Evolutionary conservation across 129 eudicot species (phyloP).

Genomic region (Erigeron canadensis): DNA sequence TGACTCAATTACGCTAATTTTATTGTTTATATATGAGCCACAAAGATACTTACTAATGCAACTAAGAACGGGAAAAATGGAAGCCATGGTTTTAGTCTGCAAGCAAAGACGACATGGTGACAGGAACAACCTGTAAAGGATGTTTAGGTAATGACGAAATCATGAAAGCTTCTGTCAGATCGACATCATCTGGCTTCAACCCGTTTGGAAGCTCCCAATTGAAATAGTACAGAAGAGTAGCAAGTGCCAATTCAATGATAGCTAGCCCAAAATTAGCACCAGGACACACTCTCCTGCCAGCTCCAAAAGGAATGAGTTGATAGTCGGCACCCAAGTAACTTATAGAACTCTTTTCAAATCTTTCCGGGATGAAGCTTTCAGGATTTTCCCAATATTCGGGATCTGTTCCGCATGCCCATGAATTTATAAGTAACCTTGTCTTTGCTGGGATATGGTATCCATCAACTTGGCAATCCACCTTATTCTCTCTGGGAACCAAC

Average conservation of each 20-base stretch:
- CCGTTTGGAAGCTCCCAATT: neutral
- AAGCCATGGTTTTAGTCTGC: no score
- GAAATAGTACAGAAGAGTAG: neutral
- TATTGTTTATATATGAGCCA: no score
- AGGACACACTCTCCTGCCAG: neutral
- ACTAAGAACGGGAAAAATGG: no score
- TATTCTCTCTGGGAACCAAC: neutral
- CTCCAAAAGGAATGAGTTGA: neutral
- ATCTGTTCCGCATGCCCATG: neutral
- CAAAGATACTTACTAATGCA: no score
- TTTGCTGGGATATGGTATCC: neutral
- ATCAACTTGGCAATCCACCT: neutral
- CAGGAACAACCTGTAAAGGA: no score
- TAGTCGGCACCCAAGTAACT: neutral
- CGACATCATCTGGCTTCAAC: neutral
- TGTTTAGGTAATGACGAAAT: no score
- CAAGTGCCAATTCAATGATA: neutral
- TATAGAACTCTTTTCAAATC: neutral
- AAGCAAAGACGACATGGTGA: no score
- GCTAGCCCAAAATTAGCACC: neutral
- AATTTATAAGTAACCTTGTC: neutral
- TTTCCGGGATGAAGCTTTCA: neutral
- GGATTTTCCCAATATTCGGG: neutral
- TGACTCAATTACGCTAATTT: no score
- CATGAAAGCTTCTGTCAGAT: neutral